Base-by-base conservation (phyloP, 495 filamentous ascomycete species). In the Staphylotrichum tortipilum region DNA sequence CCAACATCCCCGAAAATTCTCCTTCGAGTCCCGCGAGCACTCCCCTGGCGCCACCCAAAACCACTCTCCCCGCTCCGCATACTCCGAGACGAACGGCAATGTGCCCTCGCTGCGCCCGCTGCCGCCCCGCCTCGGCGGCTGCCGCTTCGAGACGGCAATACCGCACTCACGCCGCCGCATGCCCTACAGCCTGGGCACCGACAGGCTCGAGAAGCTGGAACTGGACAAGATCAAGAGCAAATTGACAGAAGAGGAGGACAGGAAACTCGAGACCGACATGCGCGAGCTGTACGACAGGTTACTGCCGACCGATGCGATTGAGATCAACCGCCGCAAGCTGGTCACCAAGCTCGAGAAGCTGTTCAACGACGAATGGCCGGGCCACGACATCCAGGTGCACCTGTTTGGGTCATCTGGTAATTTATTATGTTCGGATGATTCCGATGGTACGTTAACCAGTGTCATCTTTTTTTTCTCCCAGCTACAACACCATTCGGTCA, bases 321-420 rank as follows among this genome's bases (percentile, higher is more conserved):
- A 94, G 52, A 71, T 73, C 35, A 82, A 88, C 53, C 74, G 91
- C 50, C 69, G 72, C 55, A 80, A 78, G 55, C 79, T 98, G 52
- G 82, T 97, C 36, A 70, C 76, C 52, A 97, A 97, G 71, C 68
- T 97, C 61, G 85, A 94, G 63, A 83, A 77, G 53, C 69, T 96
- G 24, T 79, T 98, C 66, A 91, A 91, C 58, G 70, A 85, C 8
- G 80, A 90, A 57, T 98, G 90, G 90, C 92, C 92, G 2, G 89
- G 86, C 2, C 83, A 86, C 56, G 77, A 91, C 50, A 95, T 96
- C 55, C 80, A 80, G 61, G 94, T 94, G 15, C 82, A 94, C 63
- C 80, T 97, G 24, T 98, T 97, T 78, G 92, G 92, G 17, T 97
- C 94, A 5, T 95, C 94, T 33, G 92, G 92, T 43, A 98, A 98